phyloP scores from a whole-genome alignment of 148 eudicot species.

The Heliosperma pusillum region DNA sequence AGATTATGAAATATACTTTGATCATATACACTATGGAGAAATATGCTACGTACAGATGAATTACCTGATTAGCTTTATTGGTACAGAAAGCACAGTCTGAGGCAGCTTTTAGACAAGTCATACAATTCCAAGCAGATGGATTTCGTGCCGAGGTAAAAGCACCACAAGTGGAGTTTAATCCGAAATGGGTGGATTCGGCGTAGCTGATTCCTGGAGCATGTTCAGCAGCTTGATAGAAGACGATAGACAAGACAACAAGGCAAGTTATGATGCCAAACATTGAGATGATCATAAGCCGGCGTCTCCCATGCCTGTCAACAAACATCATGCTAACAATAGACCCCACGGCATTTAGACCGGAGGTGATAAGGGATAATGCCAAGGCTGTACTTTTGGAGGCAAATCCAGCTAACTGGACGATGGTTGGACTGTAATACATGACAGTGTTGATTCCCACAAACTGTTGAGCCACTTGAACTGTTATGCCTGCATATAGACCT shows the following conservation, averaged over 20 bases:
- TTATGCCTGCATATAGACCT: slow-evolving; percentile 77
- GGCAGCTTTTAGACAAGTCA: slow-evolving; percentile 62
- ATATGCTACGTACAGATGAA: neutral
- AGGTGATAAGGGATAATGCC: slow-evolving; percentile 75
- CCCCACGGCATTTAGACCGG: slow-evolving; percentile 80
- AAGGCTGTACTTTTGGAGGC: slow-evolving; percentile 81
- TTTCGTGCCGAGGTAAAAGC: slow-evolving; percentile 32
- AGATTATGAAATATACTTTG: neutral
- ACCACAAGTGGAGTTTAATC: slow-evolving; percentile 59
- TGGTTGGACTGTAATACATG: slow-evolving; percentile 89
- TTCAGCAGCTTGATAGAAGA: slow-evolving; percentile 51
- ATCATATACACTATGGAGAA: neutral
- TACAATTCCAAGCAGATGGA: slow-evolving; percentile 62
- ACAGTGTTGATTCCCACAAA: slow-evolving; percentile 85
- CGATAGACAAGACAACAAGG: slow-evolving; percentile 46
- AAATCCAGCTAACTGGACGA: slow-evolving; percentile 84
- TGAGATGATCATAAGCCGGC: slow-evolving; percentile 69
- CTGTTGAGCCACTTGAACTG: slow-evolving; percentile 86
- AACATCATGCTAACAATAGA: slow-evolving; percentile 69
- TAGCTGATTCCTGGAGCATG: slow-evolving; percentile 52
- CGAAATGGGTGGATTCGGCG: slow-evolving; percentile 51
- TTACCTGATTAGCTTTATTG: slow-evolving; percentile 45
- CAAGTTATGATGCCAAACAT: slow-evolving; percentile 70
- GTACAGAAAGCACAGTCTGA: slow-evolving; percentile 69
- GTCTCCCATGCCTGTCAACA: slow-evolving; percentile 80